Conservation (phyloP, 2,329 filamentous ascomycete species). For the Xylaria polymorpha region DNA sequence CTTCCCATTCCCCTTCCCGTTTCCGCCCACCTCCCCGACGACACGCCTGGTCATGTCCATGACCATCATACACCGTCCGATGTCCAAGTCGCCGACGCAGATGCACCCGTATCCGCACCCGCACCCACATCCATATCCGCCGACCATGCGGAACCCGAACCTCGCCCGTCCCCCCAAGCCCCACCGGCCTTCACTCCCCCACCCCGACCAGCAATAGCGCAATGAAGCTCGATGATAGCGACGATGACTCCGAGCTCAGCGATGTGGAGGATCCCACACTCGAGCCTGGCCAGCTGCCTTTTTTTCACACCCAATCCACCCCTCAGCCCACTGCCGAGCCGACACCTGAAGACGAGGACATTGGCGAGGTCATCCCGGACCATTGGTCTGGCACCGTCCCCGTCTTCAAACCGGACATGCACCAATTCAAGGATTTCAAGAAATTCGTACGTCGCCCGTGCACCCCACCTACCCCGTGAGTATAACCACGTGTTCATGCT, state of each 20-base stretch:
- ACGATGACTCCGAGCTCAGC: conserved; percentile 70
- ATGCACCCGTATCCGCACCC: background rate
- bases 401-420: conserved; percentile 95
- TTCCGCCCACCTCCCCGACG: conserved; percentile 36
- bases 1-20: conserved; percentile 30
- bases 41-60: conserved; percentile 44
- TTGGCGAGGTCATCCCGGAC: conserved; percentile 83
- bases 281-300: conserved; percentile 43
- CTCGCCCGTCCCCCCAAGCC: conserved; percentile 53
- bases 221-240: conserved; percentile 68
- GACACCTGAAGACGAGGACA: conserved; percentile 59
- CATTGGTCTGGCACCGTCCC: conserved; percentile 93
- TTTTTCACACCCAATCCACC: conserved; percentile 23
- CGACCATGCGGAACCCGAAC: conserved; percentile 26
- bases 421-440: conserved; percentile 94
- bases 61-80: conserved; percentile 28
- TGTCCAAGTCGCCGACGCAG: conserved; percentile 27
- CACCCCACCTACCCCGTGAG: background rate
- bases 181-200: conserved; percentile 69
- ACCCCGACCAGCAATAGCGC: conserved; percentile 71
- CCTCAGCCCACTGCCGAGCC: conserved; percentile 28
- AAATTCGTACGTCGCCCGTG: conserved; percentile 73
- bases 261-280: conserved; percentile 67
- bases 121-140: conserved; percentile 1
- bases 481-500: conserved; percentile 44